Percentiles rank a stretch among this genome's conserved stretches.
These are phyloP conservation scores for Alloteropsis angusta DNA, from an alignment of 202 grass and related monocot genomes.

Conservation along the genomic window DNA sequence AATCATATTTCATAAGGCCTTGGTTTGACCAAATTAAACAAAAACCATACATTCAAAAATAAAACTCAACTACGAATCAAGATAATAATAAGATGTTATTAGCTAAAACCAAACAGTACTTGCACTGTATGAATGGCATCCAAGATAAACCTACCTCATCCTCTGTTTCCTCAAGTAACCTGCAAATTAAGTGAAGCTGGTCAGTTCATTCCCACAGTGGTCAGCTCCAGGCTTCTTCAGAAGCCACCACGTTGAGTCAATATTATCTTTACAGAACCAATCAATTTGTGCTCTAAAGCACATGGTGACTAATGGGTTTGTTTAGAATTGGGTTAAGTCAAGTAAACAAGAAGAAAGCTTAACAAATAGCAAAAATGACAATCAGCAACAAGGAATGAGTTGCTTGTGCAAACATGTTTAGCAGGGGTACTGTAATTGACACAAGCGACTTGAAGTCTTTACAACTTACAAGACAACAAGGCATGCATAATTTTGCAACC, in stretches of 20 bases:
- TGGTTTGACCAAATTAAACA: neutral
- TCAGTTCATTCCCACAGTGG: constrained; percentile 23
- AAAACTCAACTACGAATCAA: neutral
- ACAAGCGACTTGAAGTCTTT: neutral
- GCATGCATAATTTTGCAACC: neutral
- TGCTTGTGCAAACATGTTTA: neutral
- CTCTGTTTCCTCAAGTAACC: constrained; percentile 91
- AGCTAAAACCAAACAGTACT: neutral
- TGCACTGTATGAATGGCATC: too few relatives aligned
- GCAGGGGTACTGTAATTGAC: neutral
- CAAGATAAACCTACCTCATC: constrained; percentile 55
- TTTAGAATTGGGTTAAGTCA: neutral
- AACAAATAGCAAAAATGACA: neutral
- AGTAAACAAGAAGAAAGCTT: neutral
- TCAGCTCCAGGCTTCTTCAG: neutral
- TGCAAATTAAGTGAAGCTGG: constrained; percentile 26
- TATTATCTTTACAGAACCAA: neutral
- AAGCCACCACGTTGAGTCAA: neutral
- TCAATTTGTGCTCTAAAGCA: neutral
- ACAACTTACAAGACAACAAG: neutral
- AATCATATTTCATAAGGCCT: neutral
- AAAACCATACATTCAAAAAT: neutral
- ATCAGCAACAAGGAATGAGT: neutral
- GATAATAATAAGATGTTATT: neutral
- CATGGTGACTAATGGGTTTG: neutral